Percentiles rank a stretch among this genome's conserved stretches.
phyloP scores from a whole-genome alignment of 2,329 filamentous ascomycete genomes.

The Cordyceps javanica region DNA sequence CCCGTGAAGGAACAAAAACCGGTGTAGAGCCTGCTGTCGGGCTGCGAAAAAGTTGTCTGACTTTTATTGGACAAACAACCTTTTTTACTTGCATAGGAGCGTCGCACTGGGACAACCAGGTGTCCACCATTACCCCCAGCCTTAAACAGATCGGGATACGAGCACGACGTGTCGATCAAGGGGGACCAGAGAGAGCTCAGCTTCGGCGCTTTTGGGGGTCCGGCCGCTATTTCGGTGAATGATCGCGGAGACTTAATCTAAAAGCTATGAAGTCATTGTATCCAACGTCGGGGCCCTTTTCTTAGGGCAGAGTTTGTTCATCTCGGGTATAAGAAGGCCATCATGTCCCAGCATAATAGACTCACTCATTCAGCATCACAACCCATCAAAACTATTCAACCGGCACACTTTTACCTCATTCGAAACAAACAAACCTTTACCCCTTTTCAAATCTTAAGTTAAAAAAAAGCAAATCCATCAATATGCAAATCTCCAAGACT shows the following conservation, averaged over 20 bases:
- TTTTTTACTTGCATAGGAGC: too few species aligned
- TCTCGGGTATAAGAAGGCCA: not conserved
- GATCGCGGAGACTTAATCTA: not conserved
- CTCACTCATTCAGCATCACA: not conserved
- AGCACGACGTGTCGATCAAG: not conserved
- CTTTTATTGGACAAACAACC: too few species aligned
- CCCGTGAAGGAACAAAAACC: too few species aligned
- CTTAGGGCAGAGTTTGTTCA: too few species aligned
- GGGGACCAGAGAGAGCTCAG: not conserved
- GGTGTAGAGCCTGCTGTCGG: too few species aligned
- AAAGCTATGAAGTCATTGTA: not conserved
- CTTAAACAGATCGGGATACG: constrained; percentile 2
- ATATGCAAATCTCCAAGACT: constrained; percentile 38
- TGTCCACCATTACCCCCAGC: too few species aligned
- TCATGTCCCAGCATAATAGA: not conserved
- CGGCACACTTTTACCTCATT: not conserved
- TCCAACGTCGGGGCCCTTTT: not conserved
- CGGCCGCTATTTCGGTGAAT: not conserved
- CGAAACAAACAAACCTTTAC: not conserved
- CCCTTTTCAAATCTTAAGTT: too few species aligned
- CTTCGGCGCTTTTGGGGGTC: not conserved
- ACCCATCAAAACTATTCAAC: not conserved
- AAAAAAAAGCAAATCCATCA: constrained; percentile 23
- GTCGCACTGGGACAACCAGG: too few species aligned
- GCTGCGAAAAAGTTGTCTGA: too few species aligned